Base-by-base conservation (phyloP, 116 monocot species). In the Phalaenopsis hybrid region DNA sequence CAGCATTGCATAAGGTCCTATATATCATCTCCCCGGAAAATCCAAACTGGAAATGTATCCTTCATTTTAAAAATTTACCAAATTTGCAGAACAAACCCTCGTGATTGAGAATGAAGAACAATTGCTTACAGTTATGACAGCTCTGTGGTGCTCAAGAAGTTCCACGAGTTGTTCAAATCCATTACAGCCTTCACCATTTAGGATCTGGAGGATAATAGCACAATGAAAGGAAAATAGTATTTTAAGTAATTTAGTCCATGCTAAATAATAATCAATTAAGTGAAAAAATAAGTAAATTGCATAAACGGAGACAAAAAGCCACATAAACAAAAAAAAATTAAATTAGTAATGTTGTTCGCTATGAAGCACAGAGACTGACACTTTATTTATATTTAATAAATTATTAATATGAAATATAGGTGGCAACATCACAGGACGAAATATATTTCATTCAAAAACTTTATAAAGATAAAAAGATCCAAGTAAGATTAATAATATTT, bases 111-210 rank as follows among this genome's bases (percentile, higher is more conserved):
- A 70, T 20, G 18, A 79, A 34, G 43, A 80, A 13, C n/a, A 21
- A 72, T 46, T 61, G 80, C 86, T 82, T 84, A 89, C 89, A 28
- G 84, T 89, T 34, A 86, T 52, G 44, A 89, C 82, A 46, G 84
- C 84, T 84, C 55, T 89, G 44, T 86, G 86, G 57, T 80, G 33
- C 4, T 84, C 76, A 80, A 89, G 84, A 51, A 78, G 79, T 21
- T 82, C 84, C 2, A 89, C 52, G 45, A 89, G 80, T 57, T 59
- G 81, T 75, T 82, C 80, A 75, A 89, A 89, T 25, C 89, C 86
- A 78, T 70, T 80, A 33, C 82, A 80, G 44, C 9, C 80, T 81
- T 76, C 33, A 77, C 70, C 72, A 76, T 31, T 86, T 33, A 52
- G 41, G 44, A 58, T 58, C 86, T 89, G 75, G 51, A 81, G 16